Conservation (phyloP, 2,329 filamentous ascomycete species). For the Penicillium sp. region DNA sequence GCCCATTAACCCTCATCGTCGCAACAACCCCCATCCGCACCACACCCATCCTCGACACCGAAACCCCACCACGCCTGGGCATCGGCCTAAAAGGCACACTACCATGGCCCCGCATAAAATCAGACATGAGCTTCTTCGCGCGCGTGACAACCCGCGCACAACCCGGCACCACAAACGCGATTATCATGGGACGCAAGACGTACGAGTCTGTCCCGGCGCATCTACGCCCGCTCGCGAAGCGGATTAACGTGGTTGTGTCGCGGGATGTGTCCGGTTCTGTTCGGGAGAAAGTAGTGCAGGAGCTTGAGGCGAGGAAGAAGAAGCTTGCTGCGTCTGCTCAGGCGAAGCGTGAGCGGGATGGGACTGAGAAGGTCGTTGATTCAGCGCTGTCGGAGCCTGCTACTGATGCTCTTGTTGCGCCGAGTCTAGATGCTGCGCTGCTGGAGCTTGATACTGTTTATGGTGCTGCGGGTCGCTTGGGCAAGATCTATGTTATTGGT, state of each 20-base stretch:
- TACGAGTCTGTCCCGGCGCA: constrained; percentile 81
- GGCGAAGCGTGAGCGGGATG: no score
- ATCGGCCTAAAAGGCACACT: constrained; percentile 74
- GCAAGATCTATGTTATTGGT: constrained; percentile 77
- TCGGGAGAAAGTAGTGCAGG: constrained; percentile 28
- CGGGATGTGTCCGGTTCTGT: constrained; percentile 32
- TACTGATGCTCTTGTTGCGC: constrained; percentile 47
- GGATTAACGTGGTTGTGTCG: constrained; percentile 77
- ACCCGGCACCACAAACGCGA: constrained; percentile 53
- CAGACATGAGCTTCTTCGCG: constrained; percentile 93
- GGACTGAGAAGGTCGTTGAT: no score
- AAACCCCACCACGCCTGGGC: constrained; percentile 56
- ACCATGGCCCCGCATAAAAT: constrained; percentile 81
- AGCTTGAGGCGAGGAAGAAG: constrained; percentile 30
- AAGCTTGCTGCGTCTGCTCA: no score
- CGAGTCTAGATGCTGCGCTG: constrained; percentile 56
- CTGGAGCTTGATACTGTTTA: constrained; percentile 30
- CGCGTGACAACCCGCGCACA: constrained; percentile 68
- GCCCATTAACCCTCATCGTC: constrained; percentile 73
- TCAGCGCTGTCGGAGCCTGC: no score
- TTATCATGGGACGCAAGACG: constrained; percentile 97
- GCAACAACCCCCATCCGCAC: constrained; percentile 65
- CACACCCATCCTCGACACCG: constrained; percentile 22
- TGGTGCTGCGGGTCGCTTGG: constrained; percentile 34
- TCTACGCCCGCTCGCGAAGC: constrained; percentile 71